These are phyloP conservation scores for Zostera marina DNA, from an alignment of 116 monocot genomes.

Conservation along the genomic window DNA sequence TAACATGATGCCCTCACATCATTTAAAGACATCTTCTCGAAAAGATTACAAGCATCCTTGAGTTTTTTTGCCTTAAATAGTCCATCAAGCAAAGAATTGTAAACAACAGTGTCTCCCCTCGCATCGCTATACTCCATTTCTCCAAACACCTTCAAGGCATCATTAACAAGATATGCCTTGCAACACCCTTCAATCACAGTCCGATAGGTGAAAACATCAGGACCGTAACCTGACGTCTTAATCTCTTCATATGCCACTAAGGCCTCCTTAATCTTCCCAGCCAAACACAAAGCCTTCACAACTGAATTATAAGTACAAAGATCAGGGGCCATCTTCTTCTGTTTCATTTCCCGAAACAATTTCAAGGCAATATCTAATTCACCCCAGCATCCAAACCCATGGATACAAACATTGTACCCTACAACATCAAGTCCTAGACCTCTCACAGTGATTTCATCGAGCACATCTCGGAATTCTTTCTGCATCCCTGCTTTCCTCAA, in stretches of 20 bases:
- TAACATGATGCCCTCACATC: constrained; percentile 49
- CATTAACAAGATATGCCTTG: constrained; percentile 30
- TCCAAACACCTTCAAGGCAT: constrained; percentile 39
- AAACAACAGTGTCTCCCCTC: constrained; percentile 33
- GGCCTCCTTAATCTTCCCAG: constrained; percentile 35
- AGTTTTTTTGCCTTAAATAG: constrained; percentile 66
- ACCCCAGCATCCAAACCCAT: constrained; percentile 49
- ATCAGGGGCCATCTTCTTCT: constrained; percentile 18
- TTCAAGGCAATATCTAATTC: constrained; percentile 18
- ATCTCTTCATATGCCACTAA: constrained; percentile 46
- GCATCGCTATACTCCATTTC: constrained; percentile 45
- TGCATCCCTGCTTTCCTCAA: constrained; percentile 20
- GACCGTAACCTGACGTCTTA: constrained; percentile 39
- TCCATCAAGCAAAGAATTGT: constrained; percentile 63
- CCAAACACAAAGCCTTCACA: constrained; percentile 25
- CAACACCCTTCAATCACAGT: constrained; percentile 51
- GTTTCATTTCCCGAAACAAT: constrained; percentile 50
- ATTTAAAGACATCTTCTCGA: constrained; percentile 74
- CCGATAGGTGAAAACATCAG: constrained; percentile 49
- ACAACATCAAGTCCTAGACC: constrained; percentile 16
- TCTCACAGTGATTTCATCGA: constrained; percentile 34
- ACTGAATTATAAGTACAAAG: constrained; percentile 67
- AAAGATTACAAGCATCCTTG: constrained; percentile 53
- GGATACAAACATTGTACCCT: constrained; percentile 41
- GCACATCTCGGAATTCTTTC: constrained; percentile 35